These are phyloP conservation scores for Psilocybe subaeruginosa DNA, from an alignment of 768 basidiomycete species.

Conservation along the genomic window DNA sequence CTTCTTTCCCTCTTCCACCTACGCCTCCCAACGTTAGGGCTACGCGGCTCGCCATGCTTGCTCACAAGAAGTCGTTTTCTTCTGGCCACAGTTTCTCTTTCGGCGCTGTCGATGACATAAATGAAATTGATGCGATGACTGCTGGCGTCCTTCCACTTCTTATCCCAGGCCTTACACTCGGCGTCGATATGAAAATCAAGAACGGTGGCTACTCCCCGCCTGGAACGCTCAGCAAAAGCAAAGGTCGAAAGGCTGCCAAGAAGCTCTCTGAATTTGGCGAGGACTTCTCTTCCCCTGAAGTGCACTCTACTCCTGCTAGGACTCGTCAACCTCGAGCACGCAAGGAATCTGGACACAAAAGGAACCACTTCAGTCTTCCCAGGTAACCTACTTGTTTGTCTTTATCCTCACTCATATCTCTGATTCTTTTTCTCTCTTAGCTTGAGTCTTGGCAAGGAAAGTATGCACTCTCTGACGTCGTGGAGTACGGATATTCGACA, in stretches of 20 bases:
- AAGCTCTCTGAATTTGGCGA: constrained; percentile 46
- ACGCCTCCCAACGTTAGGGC: constrained; percentile 71
- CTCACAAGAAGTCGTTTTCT: constrained; percentile 66
- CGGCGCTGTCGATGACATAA: constrained; percentile 54
- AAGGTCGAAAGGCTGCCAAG: constrained; percentile 36
- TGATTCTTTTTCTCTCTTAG: constrained; percentile 34
- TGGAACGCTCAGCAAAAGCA: constrained; percentile 42
- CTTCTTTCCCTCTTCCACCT: constrained; percentile 70
- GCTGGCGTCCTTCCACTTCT: constrained; percentile 70
- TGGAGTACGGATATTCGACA: constrained; percentile 60
- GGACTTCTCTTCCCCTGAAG: constrained; percentile 58
- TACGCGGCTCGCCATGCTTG: constrained; percentile 53
- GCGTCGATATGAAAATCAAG: constrained; percentile 57
- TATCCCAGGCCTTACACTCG: constrained; percentile 65
- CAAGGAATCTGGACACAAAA: constrained; percentile 59
- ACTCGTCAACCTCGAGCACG: constrained; percentile 33
- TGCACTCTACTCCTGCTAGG: constrained; percentile 65
- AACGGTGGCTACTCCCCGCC: constrained; percentile 47
- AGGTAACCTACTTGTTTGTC: constrained; percentile 42
- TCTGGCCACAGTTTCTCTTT: constrained; percentile 59
- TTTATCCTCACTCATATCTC: background rate
- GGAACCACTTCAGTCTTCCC: constrained; percentile 67
- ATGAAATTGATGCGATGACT: constrained; percentile 73
- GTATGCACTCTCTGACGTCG: constrained; percentile 48
- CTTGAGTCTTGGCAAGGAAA: constrained; percentile 64